Conservation (phyloP, 305 asterid species). For the Petunia hybrid region DNA sequence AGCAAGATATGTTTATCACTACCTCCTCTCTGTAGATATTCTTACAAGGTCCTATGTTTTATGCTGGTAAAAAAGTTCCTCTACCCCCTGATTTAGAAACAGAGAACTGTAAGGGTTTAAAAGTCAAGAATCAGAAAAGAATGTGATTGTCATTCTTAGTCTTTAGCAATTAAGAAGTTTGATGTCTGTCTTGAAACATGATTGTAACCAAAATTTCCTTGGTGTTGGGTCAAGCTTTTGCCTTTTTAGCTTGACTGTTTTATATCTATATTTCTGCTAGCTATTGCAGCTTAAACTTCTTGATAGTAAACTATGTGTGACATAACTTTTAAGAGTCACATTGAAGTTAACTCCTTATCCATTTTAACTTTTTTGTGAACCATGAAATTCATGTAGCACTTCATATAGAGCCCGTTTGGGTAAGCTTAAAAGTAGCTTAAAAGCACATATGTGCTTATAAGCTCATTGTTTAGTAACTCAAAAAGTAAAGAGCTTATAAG, state of each 20-base stretch:
- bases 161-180: too few species aligned
- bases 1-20: not conserved
- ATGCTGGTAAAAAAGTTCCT: not conserved
- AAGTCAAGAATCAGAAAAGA: not conserved
- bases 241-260: not conserved
- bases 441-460: too few species aligned
- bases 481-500: too few species aligned
- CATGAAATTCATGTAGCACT: not conserved
- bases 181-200: too few species aligned
- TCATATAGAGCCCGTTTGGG: too few species aligned
- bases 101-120: not conserved
- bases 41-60: not conserved
- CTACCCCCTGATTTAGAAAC: not conserved
- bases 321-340: not conserved
- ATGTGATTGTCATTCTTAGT: not conserved
- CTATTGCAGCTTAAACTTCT: not conserved
- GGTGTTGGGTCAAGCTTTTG: not conserved
- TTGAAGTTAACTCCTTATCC: not conserved
- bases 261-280: not conserved
- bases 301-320: not conserved
- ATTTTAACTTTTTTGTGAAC: not conserved
- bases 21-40: not conserved
- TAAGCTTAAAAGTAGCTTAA: too few species aligned
- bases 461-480: too few species aligned
- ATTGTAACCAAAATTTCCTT: too few species aligned